Evolutionary conservation across 176 grass and related monocot species (phyloP).

Genomic region (Hyparrhenia diplandra): DNA sequence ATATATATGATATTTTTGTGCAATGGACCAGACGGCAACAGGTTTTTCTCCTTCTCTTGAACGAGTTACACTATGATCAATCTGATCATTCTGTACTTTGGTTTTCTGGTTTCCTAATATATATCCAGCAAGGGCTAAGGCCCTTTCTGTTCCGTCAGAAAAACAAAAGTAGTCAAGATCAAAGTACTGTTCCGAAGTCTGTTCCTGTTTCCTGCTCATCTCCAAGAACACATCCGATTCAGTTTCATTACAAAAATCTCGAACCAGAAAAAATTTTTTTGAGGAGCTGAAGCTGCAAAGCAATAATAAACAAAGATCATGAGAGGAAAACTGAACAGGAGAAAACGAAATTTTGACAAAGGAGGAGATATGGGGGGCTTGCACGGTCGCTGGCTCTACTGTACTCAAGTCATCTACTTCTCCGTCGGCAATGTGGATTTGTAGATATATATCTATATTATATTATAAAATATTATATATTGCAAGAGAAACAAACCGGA

Average conservation of each 20-base stretch:
- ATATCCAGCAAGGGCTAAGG: background rate
- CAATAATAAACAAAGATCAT: background rate
- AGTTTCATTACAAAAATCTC: background rate
- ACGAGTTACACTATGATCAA: background rate
- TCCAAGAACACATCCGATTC: background rate
- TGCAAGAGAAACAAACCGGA: background rate
- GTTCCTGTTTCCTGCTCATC: background rate
- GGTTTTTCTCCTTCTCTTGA: background rate
- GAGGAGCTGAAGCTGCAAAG: background rate
- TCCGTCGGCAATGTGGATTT: background rate
- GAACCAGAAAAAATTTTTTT: background rate
- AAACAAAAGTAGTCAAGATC: background rate
- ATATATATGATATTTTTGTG: background rate
- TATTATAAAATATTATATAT: background rate
- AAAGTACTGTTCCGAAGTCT: constrained; percentile 10
- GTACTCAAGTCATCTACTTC: constrained; percentile 19
- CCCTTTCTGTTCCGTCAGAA: background rate
- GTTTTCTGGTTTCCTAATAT: background rate
- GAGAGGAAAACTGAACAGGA: background rate
- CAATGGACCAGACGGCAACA: background rate
- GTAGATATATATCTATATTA: too few species aligned
- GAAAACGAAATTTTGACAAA: background rate
- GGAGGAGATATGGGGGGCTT: background rate
- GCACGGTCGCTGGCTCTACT: background rate
- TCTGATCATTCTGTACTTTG: background rate